These are phyloP conservation scores for Knoxdaviesia capensis DNA, from an alignment of 2,329 filamentous ascomycete species.

Conservation along the genomic window DNA sequence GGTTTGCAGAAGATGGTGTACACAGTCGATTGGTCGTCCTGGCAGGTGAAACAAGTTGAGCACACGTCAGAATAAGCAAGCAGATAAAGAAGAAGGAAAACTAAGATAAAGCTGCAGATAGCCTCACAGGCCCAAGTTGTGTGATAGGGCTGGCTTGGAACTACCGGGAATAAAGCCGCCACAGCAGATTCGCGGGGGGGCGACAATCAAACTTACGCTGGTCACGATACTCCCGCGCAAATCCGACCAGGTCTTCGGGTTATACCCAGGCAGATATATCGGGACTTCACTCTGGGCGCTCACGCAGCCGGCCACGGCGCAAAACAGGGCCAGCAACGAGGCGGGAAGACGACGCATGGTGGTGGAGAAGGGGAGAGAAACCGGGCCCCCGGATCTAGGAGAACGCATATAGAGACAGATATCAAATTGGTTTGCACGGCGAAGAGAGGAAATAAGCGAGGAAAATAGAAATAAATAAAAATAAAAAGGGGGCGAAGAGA, in stretches of 20 bases:
- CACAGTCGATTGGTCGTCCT: conserved; percentile 20
- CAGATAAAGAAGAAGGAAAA: background rate
- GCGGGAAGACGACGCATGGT: too few relatives aligned
- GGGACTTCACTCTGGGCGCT: background rate
- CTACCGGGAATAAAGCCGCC: too few relatives aligned
- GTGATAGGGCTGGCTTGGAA: too few relatives aligned
- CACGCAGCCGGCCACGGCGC: too few relatives aligned
- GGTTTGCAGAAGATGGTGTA: conserved; percentile 28
- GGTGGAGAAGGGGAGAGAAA: too few relatives aligned
- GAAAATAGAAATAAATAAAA: background rate
- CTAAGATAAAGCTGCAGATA: too few relatives aligned
- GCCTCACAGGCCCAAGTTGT: too few relatives aligned
- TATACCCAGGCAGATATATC: conserved; percentile 21
- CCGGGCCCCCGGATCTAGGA: background rate
- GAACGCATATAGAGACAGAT: background rate
- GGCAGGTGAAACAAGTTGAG: conserved; percentile 2
- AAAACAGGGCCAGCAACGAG: too few relatives aligned
- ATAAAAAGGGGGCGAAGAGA: too few relatives aligned
- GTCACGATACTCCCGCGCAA: conserved; percentile 24
- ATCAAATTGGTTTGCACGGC: background rate
- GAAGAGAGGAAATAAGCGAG: background rate
- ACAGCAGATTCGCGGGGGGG: too few relatives aligned
- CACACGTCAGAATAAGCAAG: background rate
- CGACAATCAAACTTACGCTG: conserved; percentile 13
- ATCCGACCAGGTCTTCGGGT: conserved; percentile 19